phyloP scores from a whole-genome alignment of 805 yeast genomes.

The Yueomyces sinensis region DNA sequence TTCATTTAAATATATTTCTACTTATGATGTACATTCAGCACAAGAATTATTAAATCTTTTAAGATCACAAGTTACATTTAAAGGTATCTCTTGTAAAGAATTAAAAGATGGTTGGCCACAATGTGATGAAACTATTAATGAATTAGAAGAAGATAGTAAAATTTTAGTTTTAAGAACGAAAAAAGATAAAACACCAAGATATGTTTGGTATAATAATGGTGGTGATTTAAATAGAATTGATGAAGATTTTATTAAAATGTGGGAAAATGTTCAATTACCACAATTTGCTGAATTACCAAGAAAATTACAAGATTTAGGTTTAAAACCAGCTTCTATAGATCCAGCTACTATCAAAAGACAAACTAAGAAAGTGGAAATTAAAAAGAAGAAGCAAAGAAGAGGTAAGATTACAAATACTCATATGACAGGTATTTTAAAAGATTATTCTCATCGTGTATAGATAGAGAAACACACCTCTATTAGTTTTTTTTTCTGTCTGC shows the following conservation, averaged over 20 bases:
- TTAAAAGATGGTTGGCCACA: constrained; percentile 80
- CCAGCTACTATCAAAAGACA: constrained; percentile 80
- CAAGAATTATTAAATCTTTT: constrained; percentile 65
- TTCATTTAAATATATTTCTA: constrained; percentile 76
- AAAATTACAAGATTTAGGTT: constrained; percentile 65
- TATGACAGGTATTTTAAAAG: constrained; percentile 90
- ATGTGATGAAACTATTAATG: constrained; percentile 64
- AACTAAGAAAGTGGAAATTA: constrained; percentile 43
- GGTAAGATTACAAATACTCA: constrained; percentile 94
- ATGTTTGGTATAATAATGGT: constrained; percentile 83
- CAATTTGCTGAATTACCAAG: constrained; percentile 70
- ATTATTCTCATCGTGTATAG: constrained; percentile 37
- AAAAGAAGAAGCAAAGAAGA: constrained; percentile 82
- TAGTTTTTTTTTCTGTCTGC: not conserved
- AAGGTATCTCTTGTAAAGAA: constrained; percentile 74
- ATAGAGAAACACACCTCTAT: not conserved
- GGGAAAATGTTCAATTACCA: constrained; percentile 74
- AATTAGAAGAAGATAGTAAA: constrained; percentile 63
- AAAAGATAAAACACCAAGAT: constrained; percentile 86
- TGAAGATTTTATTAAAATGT: constrained; percentile 67
- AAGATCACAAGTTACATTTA: constrained; percentile 71
- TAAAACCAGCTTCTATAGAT: constrained; percentile 95
- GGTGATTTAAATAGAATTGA: constrained; percentile 55
- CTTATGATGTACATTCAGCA: constrained; percentile 74
- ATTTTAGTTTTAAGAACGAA: constrained; percentile 78